These are phyloP conservation scores for Westerdykella aurantiaca DNA, from an alignment of 2,329 filamentous ascomycete genomes.

Conservation along the genomic window DNA sequence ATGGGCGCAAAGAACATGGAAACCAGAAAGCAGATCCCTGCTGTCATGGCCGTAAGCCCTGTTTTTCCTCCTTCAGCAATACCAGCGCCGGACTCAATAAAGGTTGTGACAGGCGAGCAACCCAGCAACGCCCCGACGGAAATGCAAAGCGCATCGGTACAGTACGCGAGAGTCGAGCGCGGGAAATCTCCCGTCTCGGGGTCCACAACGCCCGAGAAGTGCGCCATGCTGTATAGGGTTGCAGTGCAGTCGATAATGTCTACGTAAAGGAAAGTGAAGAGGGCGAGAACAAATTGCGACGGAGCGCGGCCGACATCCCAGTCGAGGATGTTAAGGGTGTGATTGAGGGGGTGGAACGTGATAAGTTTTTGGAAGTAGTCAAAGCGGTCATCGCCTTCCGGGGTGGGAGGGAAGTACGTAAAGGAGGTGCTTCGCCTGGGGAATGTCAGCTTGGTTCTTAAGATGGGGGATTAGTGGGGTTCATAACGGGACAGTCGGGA, in stretches of 20 bases:
- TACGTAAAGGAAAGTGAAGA: constrained; percentile 87
- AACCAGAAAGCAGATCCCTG: constrained; percentile 79
- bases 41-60: constrained; percentile 70
- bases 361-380: constrained; percentile 84
- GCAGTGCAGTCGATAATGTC: constrained; percentile 86
- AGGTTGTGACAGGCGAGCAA: constrained; percentile 75
- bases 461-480: neutral
- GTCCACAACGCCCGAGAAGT: constrained; percentile 74
- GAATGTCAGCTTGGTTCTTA: constrained; percentile 12
- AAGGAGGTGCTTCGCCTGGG: constrained; percentile 58
- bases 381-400: constrained; percentile 62
- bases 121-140: constrained; percentile 75
- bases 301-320: constrained; percentile 65
- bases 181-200: constrained; percentile 80
- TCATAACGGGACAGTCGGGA: constrained; percentile 43
- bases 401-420: constrained; percentile 71
- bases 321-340: constrained; percentile 64
- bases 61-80: constrained; percentile 84
- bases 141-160: constrained; percentile 76
- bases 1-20: constrained; percentile 86
- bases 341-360: constrained; percentile 68
- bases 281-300: constrained; percentile 71
- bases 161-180: constrained; percentile 75
- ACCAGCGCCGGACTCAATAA: constrained; percentile 80
- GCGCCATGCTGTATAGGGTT: constrained; percentile 84